Base-by-base conservation (phyloP, 768 basidiomycete genomes). In the Plicaturopsis crispa region DNA sequence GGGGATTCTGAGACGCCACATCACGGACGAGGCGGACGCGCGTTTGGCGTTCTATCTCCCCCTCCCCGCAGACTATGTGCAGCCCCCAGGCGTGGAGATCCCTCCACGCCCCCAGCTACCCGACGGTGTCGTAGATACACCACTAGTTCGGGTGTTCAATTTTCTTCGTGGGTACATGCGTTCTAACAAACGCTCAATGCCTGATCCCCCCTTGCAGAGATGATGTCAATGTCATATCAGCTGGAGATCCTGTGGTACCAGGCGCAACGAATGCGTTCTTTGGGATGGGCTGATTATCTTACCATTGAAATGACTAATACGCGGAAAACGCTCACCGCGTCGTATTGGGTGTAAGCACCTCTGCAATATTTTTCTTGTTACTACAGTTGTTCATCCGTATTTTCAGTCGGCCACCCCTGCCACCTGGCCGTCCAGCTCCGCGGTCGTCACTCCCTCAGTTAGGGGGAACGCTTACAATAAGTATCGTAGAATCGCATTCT, bases 191-290 rank as follows among this genome's bases (percentile, higher is more conserved):
- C 31, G 14, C 11, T 37, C 33, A 39, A 35, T 30, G 40, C 31
- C 37, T 49, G 20, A 47, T 43, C 2, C 4, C 6, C 18, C 34
- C 19, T 19, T 12, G 5, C 45, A 93, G 90, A 92, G 55, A 84
- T 88, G 69, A 86, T 92, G 76, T 87, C 89, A 1, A 59, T 96
- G 42, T 83, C 87, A 2, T 96, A 96, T 59, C 92, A 94, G 51
- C 70, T 97, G 12, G 93, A 92, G 58, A 84, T 91, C 45, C 58
- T 97, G 34, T 80, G 79, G 72, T 84, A 80, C 50, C 88, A 91
- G 84, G 86, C 83, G 2, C 64, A 79, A 53, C 70, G 87, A 19
- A 77, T 91, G 72, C 70, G 84, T 34, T 75, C 75, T n/a, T 65
- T 90, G 3, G 89, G 89, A n/a, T 92, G 89, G 89, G 78, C 73